Base-by-base conservation (phyloP, 306 rosid species). In the Fagus sylvatica region DNA sequence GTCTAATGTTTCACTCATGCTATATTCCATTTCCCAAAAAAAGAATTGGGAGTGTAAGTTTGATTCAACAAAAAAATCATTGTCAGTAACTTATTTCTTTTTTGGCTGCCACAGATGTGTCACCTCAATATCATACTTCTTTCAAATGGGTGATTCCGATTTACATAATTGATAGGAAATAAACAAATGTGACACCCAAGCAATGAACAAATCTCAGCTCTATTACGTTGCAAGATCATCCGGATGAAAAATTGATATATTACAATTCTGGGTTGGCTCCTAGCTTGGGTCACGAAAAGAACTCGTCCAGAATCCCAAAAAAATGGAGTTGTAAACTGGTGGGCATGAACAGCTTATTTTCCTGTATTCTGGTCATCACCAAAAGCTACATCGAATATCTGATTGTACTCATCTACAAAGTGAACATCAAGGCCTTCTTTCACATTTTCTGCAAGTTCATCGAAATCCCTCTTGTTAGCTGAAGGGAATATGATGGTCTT, bases 341-440 rank as follows among this genome's bases (percentile, higher is more conserved):
- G 51, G 17, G 40, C 74, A 68, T 69, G 68, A 67, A 43, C 16
- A 69, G 82, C 74, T 78, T 67, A 78, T 49, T 84, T 73, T 73
- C 80, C 69, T 17, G 62, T 53, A 28, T 77, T 72, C 62, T 75
- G 75, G 71, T 85, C 87, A 39, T 85, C 82, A 36, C 62, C 76
- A 79, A 95, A 91, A 80, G 99, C 97, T 82, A 93, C 76, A 79
- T 84, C 54, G 64, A 87, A 91, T 79, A 93, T 93, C 83, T 91
- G 93, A 78, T 72, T 79, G 82, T 89, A 95, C 70, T 88, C 96
- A 51, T 95, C 92, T 61, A 95, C 99, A 80, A 95, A 95, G 85
- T 90, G 96, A 81, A 95, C 99, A 74, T 87, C 94, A 48, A 95
- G 91, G 75, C 99, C 98, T 84, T 95, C 97, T 88, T 89, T 93